Evolutionary conservation across 768 basidiomycete species (phyloP).

Genomic region (Naematelia encephala): DNA sequence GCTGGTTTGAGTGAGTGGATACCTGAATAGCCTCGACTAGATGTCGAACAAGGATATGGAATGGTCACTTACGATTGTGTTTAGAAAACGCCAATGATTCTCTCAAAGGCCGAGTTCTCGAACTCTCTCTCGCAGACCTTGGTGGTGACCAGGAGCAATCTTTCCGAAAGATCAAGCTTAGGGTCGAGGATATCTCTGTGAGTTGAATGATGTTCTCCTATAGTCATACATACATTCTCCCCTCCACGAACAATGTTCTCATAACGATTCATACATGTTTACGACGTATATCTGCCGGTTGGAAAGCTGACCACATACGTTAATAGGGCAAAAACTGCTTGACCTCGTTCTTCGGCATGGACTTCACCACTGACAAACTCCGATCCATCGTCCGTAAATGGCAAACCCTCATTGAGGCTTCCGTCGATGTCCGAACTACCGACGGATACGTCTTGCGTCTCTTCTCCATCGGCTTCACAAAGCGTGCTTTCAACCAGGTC

Average conservation of each 20-base stretch:
- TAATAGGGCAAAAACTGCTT: constrained; percentile 98
- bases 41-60: neutral
- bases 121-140: constrained; percentile 93
- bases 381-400: constrained; percentile 99
- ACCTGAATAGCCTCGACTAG: neutral
- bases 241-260: no score
- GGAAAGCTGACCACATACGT: constrained; percentile 48
- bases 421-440: constrained; percentile 97
- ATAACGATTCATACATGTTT: no score
- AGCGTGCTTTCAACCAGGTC: constrained; percentile 91
- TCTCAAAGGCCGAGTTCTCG: constrained; percentile 91
- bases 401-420: constrained; percentile 98
- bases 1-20: constrained; percentile 85
- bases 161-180: constrained; percentile 99
- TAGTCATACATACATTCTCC: neutral
- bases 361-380: constrained; percentile 99
- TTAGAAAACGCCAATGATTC: constrained; percentile 98
- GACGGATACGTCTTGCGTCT: constrained; percentile 99
- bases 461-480: constrained; percentile 98
- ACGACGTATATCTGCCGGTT: no score
- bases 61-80: neutral
- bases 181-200: constrained; percentile 64
- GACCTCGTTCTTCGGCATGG: constrained; percentile 99
- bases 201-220: constrained; percentile 5
- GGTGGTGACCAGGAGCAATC: constrained; percentile 99